Evolutionary conservation across 306 rosid genomes (phyloP), one percentile per base, ranked within the genome.

Genomic region (Acacia melanoxylon): DNA sequence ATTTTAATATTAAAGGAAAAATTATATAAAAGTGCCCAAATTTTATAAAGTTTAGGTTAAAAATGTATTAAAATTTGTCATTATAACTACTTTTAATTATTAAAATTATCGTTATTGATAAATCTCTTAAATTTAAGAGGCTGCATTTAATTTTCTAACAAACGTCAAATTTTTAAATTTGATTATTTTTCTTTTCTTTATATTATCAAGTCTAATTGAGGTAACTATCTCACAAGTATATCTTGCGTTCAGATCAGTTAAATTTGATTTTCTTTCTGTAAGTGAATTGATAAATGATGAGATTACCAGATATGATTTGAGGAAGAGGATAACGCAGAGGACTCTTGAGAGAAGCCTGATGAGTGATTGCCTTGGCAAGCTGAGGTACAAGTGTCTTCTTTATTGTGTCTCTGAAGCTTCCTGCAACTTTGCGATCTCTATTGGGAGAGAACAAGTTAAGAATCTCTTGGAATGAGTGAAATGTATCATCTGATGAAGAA

Each of bases 381-480:
- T 78, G 51, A 35, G 72, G 71, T 14, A 93, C 89, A 45, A 91
- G 61, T 68, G 83, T 31, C 14, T 82, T 84, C 83, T 83, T 87
- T 56, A 90, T 74, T 79, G 24, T 77, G 13, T 86, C 86, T 86
- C 35, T 74, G 82, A 90, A 68, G 82, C 89, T 82, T 70, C 83
- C 88, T 44, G 79, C 85, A 44, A 81, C 68, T 69, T 56, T 84
- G 77, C 76, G 89, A 42, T 72, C 81, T 74, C 77, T 83, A 7
- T 76, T 82, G 37, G 85, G 76, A 75, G 89, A 88, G 86, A 88
- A 87, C 82, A 86, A 71, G 77, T 62, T 62, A 5, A 79, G 52
- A 25, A 87, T 81, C 80, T 88, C 92, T 71, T 84, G 87, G 11
- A 91, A 91, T 52, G 95, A 88, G 20, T 85, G 72, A 48, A 87